A percentile compares a stretch with the other conserved stretches of the same genome.
phyloP scores from a whole-genome alignment of 257 asterid species.

The Nyctanthes arbortristis region DNA sequence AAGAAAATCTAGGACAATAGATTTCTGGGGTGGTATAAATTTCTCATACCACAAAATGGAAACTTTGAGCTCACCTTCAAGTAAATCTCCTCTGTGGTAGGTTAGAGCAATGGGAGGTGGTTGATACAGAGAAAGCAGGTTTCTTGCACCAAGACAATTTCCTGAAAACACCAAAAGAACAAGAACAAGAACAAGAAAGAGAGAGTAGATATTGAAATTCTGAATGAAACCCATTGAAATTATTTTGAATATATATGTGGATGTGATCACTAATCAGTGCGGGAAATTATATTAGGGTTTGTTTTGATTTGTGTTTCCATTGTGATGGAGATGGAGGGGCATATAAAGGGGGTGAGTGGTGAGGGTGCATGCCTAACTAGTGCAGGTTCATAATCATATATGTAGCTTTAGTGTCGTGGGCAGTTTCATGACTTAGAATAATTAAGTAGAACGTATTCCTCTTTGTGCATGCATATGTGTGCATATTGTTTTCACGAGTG shows the following conservation, averaged over 20 bases:
- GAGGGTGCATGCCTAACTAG: neutral
- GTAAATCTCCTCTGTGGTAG: conserved; percentile 28
- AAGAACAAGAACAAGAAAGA: conserved; percentile 19
- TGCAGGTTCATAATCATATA: neutral
- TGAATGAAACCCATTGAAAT: conserved; percentile 13
- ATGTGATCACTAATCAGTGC: neutral
- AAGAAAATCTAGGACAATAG: conserved; percentile 31
- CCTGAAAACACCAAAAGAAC: conserved; percentile 10
- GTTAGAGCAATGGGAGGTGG: conserved; percentile 30
- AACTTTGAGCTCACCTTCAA: conserved; percentile 24
- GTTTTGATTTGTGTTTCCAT: neutral
- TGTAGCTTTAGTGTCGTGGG: too few relatives aligned
- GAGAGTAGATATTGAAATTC: neutral
- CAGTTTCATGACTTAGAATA: too few relatives aligned
- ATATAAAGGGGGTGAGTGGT: neutral
- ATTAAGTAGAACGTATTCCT: too few relatives aligned
- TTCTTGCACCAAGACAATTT: conserved; percentile 22
- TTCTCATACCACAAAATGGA: conserved; percentile 35
- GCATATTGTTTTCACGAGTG: neutral
- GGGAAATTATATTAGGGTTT: neutral
- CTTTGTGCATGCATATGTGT: neutral
- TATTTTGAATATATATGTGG: conserved; percentile 8
- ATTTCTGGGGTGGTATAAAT: conserved; percentile 30
- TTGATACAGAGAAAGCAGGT: conserved; percentile 23
- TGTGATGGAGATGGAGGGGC: too few relatives aligned